Conservation (phyloP, 2,329 filamentous ascomycete species). For the Aureobasidium sp. region DNA sequence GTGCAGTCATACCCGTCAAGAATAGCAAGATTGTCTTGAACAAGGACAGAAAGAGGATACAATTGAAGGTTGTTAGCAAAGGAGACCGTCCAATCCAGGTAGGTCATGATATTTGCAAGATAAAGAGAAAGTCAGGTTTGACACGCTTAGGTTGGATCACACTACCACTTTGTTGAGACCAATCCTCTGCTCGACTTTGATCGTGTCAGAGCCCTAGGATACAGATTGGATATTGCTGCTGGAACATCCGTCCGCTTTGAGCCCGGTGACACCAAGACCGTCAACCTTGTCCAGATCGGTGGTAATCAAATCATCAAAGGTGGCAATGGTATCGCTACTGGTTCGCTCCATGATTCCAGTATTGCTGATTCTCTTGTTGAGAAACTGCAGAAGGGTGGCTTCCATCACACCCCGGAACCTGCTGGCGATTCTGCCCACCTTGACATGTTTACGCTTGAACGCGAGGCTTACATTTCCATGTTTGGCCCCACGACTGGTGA, state of each 20-base stretch:
- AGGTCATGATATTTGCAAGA: background rate
- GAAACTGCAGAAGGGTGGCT: conserved; percentile 63
- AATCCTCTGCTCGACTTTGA: conserved; percentile 89
- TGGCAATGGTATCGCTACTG: conserved; percentile 72
- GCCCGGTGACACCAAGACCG: conserved; percentile 84
- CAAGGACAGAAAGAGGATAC: conserved; percentile 64
- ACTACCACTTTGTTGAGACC: conserved; percentile 95
- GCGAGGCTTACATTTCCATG: conserved; percentile 75
- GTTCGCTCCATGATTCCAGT: conserved; percentile 56
- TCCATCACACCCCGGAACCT: conserved; percentile 68
- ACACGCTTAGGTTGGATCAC: conserved; percentile 61
- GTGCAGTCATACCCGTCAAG: conserved; percentile 68
- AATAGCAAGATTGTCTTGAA: conserved; percentile 61
- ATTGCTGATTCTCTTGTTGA: conserved; percentile 59
- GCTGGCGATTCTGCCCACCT: conserved; percentile 48
- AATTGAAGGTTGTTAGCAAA: conserved; percentile 70
- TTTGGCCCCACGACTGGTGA: conserved; percentile 91
- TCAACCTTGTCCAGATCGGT: conserved; percentile 81
- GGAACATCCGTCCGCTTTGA: conserved; percentile 92
- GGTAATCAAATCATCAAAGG: conserved; percentile 74
- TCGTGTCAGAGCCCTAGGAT: conserved; percentile 73
- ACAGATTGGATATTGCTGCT: conserved; percentile 78
- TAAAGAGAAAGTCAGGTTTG: background rate
- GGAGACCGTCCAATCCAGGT: conserved; percentile 89
- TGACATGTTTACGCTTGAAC: conserved; percentile 62